Evolutionary conservation across 139 green algal genomes (phyloP), one percentile per base, ranked within the genome.

Genomic region (Pseudopediastrum boryanum): DNA sequence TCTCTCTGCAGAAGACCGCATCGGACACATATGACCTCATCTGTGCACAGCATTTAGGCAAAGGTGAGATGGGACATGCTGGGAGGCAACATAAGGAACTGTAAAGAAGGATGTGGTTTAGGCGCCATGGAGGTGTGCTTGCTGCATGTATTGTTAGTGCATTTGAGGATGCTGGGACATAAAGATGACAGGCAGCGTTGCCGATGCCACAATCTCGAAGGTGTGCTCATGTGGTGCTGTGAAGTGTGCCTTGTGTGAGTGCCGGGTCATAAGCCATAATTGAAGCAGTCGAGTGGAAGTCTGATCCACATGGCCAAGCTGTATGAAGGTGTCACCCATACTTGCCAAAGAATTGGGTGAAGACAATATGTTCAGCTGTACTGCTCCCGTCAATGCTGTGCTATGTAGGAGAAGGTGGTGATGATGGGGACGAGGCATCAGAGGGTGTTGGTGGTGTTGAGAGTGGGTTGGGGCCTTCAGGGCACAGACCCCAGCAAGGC

Each of bases 1-100:
- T 99, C 84, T 89, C 80, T 1, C 87, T 96, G 70, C 71, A 89
- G 54, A 82, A 92, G 39, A 93, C 88, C 10, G 43, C 65, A n/a
- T 77, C 38, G 19, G 83, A 87, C 65, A 86, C 79, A 10, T 85
- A 75, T 54, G 84, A 79, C 6, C 66, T 58, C 27, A 84, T 88
- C 43, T 67, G 70, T 25, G 75, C 36, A 0, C 9, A 51, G 39
- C 36, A 33, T 59, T 48, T 10, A 36, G 4, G 59, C 59, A 0
- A 54, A 52, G 66, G 29, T 7, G 67, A 42, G 8, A 66, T 42
- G 0, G 66, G 39, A 48, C 52, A 2, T 13, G 46, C 10, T 44
- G 48, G 70, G 19, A 77, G 52, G 39, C 29, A 29, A 39, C 12
- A 3, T 54, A n/a, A 6, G 41, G 4, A 33, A 23, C 29, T 43